These are phyloP conservation scores for Metarhizium sp. DNA, from an alignment of 2,329 filamentous ascomycete genomes.

Conservation along the genomic window DNA sequence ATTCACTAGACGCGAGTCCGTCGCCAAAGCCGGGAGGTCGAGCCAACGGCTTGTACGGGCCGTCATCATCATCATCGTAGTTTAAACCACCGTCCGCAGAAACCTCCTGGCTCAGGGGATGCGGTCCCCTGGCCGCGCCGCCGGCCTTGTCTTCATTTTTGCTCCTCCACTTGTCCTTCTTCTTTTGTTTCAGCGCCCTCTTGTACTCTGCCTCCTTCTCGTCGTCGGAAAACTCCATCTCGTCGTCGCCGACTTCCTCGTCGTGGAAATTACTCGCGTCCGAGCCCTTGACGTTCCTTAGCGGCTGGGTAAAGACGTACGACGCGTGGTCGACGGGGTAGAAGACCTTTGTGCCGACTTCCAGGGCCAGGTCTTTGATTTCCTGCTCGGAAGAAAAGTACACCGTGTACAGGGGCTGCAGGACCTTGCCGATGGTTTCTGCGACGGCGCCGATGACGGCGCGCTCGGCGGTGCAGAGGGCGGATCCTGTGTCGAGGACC, in stretches of 20 bases:
- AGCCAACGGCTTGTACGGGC: constrained; percentile 62
- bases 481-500: constrained; percentile 75
- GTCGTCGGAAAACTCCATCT: constrained; percentile 93
- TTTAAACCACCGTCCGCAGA: constrained; percentile 40
- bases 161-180: constrained; percentile 37
- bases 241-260: constrained; percentile 77
- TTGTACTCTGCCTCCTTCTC: constrained; percentile 85
- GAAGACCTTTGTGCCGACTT: constrained; percentile 61
- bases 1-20: constrained; percentile 33
- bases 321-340: constrained; percentile 72
- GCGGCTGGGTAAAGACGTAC: constrained; percentile 77
- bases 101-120: constrained; percentile 31
- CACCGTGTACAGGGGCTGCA: constrained; percentile 78
- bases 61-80: constrained; percentile 60
- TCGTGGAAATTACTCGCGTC: constrained; percentile 94
- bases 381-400: constrained; percentile 62
- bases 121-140: constrained; percentile 25
- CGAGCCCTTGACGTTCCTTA: constrained; percentile 74
- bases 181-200: constrained; percentile 57
- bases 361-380: constrained; percentile 56
- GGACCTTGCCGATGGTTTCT: constrained; percentile 78
- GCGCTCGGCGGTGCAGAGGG: constrained; percentile 70
- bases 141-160: constrained; percentile 29
- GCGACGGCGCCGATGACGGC: constrained; percentile 72
- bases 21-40: constrained; percentile 55